These are phyloP conservation scores for Beauveria medogensis DNA, from an alignment of 2,329 filamentous ascomycete genomes.

Conservation along the genomic window DNA sequence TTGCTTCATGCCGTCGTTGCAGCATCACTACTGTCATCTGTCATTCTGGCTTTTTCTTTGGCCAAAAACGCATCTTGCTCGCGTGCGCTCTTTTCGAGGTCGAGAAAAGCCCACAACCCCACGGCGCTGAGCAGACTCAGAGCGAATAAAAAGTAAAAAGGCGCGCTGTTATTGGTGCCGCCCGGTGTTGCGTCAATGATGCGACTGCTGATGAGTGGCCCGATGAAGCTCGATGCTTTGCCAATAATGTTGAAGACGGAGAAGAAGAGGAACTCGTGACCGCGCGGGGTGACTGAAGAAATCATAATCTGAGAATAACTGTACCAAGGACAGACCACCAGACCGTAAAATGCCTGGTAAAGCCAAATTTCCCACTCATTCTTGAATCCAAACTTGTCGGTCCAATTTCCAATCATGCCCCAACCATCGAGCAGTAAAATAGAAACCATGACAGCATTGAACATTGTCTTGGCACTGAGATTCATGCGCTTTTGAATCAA, in stretches of 20 bases:
- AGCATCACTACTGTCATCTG: background rate
- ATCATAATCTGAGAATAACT: conserved; percentile 66
- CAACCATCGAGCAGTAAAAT: conserved; percentile 51
- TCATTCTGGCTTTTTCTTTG: conserved; percentile 21
- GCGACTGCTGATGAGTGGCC: conserved; percentile 58
- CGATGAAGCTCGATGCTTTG: conserved; percentile 61
- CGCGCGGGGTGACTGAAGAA: conserved; percentile 57
- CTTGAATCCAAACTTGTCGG: conserved; percentile 34
- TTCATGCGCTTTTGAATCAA: conserved; percentile 49
- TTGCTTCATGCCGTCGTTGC: background rate
- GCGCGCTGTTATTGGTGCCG: conserved; percentile 47
- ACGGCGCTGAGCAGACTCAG: conserved; percentile 47
- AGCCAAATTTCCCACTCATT: conserved; percentile 38
- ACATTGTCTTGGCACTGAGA: conserved; percentile 59
- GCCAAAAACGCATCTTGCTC: conserved; percentile 51
- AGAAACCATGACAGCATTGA: conserved; percentile 52
- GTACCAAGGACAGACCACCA: conserved; percentile 63
- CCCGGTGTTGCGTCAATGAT: conserved; percentile 55
- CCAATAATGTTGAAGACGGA: conserved; percentile 60
- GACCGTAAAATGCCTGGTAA: conserved; percentile 49
- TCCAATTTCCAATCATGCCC: conserved; percentile 41
- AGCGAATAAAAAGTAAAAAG: conserved; percentile 59
- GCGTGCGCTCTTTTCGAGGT: conserved; percentile 50
- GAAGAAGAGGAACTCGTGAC: conserved; percentile 65
- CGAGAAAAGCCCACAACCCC: conserved; percentile 46